Evolutionary conservation across 2,329 filamentous ascomycete species (phyloP).

Genomic region (Calonectria ilicicola): DNA sequence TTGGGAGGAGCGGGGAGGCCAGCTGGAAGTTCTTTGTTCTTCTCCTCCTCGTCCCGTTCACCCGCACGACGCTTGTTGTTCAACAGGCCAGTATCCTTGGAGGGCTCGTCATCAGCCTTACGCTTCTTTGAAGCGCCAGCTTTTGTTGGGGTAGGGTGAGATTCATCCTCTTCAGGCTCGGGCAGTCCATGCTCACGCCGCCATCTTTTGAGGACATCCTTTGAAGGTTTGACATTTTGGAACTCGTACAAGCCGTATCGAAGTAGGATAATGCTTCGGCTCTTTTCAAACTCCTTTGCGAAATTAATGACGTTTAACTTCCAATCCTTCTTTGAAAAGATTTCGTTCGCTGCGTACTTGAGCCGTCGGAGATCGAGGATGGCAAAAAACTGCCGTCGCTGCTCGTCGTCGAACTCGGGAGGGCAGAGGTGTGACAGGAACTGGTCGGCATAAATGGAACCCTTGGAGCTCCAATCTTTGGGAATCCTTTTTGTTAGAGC

Average conservation of each 20-base stretch:
- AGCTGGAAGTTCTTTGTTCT: constrained; percentile 39
- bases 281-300: constrained; percentile 74
- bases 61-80: constrained; percentile 58
- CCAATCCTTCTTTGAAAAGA: constrained; percentile 72
- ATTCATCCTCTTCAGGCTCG: constrained; percentile 59
- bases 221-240: constrained; percentile 71
- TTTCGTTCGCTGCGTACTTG: constrained; percentile 72
- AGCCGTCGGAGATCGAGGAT: constrained; percentile 71
- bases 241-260: constrained; percentile 73
- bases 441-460: constrained; percentile 71
- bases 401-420: constrained; percentile 67
- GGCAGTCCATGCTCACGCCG: constrained; percentile 67
- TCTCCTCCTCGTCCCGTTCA: constrained; percentile 55
- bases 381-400: constrained; percentile 72
- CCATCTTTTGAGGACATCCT: constrained; percentile 69
- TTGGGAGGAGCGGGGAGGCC: constrained; percentile 51
- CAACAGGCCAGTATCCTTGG: constrained; percentile 51
- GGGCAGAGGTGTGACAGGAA: constrained; percentile 69
- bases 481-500: constrained; percentile 65
- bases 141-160: constrained; percentile 47
- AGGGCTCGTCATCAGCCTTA: constrained; percentile 66
- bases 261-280: constrained; percentile 69
- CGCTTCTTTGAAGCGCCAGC: constrained; percentile 61
- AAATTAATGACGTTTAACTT: constrained; percentile 73
- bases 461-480: constrained; percentile 61